phyloP scores from a whole-genome alignment of 208 protist genomes.

The Acanthamoeba triangularis region DNA sequence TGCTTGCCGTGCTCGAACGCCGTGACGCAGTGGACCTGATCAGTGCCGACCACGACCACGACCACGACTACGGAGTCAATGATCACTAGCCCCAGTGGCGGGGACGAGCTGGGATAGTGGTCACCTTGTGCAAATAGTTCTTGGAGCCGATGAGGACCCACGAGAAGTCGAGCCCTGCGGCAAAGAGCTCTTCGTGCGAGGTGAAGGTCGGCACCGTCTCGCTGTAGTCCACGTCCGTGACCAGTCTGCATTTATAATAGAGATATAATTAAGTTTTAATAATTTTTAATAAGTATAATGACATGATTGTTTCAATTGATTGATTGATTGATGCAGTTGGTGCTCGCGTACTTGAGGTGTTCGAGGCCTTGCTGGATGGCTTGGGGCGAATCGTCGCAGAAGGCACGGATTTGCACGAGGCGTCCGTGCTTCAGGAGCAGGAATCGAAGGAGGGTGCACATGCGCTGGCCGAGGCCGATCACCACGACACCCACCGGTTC shows the following conservation, averaged over 20 bases:
- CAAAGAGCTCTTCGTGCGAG: slow-evolving; percentile 39
- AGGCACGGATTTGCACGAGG: not conserved
- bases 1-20: slow-evolving; percentile 63
- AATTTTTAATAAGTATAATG: not conserved
- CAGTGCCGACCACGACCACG: not conserved
- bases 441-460: slow-evolving; percentile 4
- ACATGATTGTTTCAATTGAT: not conserved
- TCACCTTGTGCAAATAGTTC: slow-evolving; percentile 40
- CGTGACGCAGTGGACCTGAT: not conserved
- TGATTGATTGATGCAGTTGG: not conserved
- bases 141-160: slow-evolving; percentile 72
- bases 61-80: not conserved
- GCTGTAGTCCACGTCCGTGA: not conserved
- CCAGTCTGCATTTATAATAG: not conserved
- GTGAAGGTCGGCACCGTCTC: slow-evolving; percentile 6
- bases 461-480: slow-evolving; percentile 20
- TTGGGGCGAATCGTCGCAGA: not conserved
- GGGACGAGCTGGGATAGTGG: too few species aligned
- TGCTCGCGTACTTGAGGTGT: not conserved
- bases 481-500: slow-evolving; percentile 25
- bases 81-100: not conserved
- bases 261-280: not conserved
- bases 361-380: not conserved
- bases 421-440: slow-evolving; percentile 13
- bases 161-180: slow-evolving; percentile 34